phyloP scores from a whole-genome alignment of 202 grass and related monocot species.

The Brachypodium distachyon region DNA sequence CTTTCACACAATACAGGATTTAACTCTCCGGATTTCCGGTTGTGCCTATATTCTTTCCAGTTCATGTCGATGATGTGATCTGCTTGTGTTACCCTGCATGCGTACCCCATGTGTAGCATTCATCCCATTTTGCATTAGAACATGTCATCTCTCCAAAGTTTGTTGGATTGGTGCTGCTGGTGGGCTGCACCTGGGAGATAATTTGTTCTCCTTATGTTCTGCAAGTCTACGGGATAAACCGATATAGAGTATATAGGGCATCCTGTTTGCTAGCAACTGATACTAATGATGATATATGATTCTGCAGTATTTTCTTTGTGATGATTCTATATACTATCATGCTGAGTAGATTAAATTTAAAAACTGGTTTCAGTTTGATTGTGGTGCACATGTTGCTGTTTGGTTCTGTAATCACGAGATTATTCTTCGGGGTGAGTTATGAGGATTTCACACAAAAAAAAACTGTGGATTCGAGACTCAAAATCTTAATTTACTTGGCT shows the following conservation, averaged over 20 bases:
- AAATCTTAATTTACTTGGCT: background rate
- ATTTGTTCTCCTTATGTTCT: background rate
- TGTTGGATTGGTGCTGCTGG: background rate
- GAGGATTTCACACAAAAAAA: background rate
- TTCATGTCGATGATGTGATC: background rate
- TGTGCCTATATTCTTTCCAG: background rate
- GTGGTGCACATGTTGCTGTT: background rate
- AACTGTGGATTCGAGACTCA: background rate
- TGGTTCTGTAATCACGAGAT: background rate
- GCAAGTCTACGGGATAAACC: background rate
- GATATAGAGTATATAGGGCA: background rate
- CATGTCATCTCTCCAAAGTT: background rate
- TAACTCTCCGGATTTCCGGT: background rate
- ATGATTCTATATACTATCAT: background rate
- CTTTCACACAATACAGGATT: background rate
- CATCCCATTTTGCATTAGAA: background rate
- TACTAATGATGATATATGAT: background rate
- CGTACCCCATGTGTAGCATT: background rate
- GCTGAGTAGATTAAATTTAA: background rate
- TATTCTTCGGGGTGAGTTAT: background rate
- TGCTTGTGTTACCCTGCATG: background rate
- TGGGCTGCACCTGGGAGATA: background rate
- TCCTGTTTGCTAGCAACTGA: background rate
- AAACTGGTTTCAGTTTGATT: background rate
- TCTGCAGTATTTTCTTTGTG: background rate